Evolutionary conservation across 768 basidiomycete species (phyloP), one percentile per base, ranked within the genome.

Genomic region (Trametes sanguinea): DNA sequence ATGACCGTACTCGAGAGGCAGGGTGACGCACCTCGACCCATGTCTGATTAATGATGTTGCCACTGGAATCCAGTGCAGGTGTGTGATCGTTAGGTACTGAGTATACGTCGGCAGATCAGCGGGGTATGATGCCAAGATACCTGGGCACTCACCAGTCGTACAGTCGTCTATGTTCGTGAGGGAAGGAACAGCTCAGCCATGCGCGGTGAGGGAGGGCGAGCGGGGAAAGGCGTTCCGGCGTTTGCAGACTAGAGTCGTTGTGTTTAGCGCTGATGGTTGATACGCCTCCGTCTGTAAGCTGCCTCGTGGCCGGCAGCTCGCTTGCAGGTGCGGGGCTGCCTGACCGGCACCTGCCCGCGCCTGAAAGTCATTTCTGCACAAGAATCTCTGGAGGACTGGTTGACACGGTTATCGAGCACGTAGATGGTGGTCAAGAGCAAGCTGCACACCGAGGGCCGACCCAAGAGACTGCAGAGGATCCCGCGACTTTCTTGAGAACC

Each of bases 21-120:
- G 11, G 35, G 30, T 35, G 40, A 60, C 65, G 39, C 48, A 68
- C 69, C 61, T 66, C 63, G 63, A 55, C 61, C 67, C 69, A 70
- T 70, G 54, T 37, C 35, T 40, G 22, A n/a, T 51, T 29, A 40
- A 11, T 64, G 57, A 55, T 60, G 46, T 30, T 51, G 63, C 52
- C 47, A 48, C 57, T 50, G 56, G 10, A 40, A 39, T 59, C 51
- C 40, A 44, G 51, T 52, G 52, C 43, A 11, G 35, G 35, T 22
- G 8, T 37, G 48, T 55, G 57, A 60, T 58, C 53, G 51, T 51
- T 7, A 43, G 33, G 39, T 22, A 3, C 54, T 44, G 30, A 14
- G 6, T 51, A 46, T 6, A n/a, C 13, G 35, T 9, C 33, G 14
- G 5, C 11, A 52, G 52, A 57, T 57, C 56, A 54, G 57, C 42